phyloP scores from a whole-genome alignment of 495 filamentous ascomycete genomes.

The Neurospora cerealis region DNA sequence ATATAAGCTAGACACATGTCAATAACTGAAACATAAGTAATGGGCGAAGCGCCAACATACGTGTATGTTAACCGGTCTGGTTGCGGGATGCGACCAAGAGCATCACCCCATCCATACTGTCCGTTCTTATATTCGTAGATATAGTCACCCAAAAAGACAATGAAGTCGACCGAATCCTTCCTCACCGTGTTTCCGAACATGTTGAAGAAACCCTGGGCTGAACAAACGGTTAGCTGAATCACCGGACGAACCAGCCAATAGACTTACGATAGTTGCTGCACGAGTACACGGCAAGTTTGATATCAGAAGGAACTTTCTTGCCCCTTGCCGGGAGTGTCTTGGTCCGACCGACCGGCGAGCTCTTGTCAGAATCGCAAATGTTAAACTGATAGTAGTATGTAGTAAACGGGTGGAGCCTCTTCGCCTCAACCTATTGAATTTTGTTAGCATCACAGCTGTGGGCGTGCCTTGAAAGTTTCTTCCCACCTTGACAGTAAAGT shows the following conservation, averaged over 20 bases:
- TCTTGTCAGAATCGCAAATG: conserved; percentile 37
- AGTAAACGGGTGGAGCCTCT: conserved; percentile 47
- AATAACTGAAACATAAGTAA: conserved; percentile 20
- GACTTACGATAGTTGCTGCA: conserved; percentile 46
- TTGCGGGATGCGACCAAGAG: conserved; percentile 41
- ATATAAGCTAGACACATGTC: conserved; percentile 28
- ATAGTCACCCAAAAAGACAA: conserved; percentile 58
- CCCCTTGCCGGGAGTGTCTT: conserved; percentile 41
- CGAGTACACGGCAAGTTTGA: conserved; percentile 47
- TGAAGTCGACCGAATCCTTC: conserved; percentile 59
- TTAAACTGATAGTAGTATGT: conserved; percentile 51
- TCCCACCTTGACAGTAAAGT: conserved; percentile 55
- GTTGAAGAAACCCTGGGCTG: conserved; percentile 46
- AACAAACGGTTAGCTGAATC: not conserved
- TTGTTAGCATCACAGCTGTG: not conserved
- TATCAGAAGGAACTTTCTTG: conserved; percentile 24
- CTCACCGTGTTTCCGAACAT: conserved; percentile 55
- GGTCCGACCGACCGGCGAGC: conserved; percentile 40
- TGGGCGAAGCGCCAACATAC: conserved; percentile 21
- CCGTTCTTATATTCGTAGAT: conserved; percentile 55
- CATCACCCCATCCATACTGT: conserved; percentile 45
- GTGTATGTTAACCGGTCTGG: conserved; percentile 41
- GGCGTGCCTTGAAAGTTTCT: not conserved
- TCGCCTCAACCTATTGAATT: conserved; percentile 45
- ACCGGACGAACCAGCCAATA: not conserved